A percentile compares a stretch with the other conserved stretches of the same genome.
These are phyloP conservation scores for Trifolium fragiferum DNA, from an alignment of 306 rosid species.

Conservation along the genomic window DNA sequence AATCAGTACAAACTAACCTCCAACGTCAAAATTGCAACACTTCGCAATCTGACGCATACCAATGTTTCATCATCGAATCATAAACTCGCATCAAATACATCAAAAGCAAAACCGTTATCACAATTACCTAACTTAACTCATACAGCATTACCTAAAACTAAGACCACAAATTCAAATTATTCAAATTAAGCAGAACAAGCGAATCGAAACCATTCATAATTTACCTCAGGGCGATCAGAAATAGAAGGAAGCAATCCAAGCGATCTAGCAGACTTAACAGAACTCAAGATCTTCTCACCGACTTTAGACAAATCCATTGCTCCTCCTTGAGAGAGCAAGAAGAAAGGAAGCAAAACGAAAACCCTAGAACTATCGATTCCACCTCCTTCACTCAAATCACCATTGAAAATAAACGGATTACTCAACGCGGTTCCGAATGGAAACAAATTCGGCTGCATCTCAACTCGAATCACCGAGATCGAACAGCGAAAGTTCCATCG, in stretches of 20 bases:
- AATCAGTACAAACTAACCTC: neutral
- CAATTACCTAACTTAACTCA: slow-evolving; percentile 31
- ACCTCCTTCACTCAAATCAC: slow-evolving; percentile 76
- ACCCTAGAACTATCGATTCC: slow-evolving; percentile 81
- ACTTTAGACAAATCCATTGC: slow-evolving; percentile 97
- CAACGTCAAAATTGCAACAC: neutral
- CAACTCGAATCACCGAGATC: slow-evolving; percentile 64
- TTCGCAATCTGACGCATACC: neutral
- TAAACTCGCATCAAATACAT: slow-evolving; percentile 18
- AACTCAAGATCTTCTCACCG: slow-evolving; percentile 93
- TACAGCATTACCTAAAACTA: slow-evolving; percentile 36
- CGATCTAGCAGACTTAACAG: slow-evolving; percentile 97
- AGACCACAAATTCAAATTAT: neutral
- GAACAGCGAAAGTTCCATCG: slow-evolving; percentile 33
- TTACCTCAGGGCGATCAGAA: slow-evolving; percentile 93
- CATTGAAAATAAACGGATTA: slow-evolving; percentile 82
- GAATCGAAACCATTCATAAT: slow-evolving; percentile 15
- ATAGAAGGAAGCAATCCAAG: slow-evolving; percentile 85
- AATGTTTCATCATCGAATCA: slow-evolving; percentile 27
- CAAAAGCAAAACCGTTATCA: slow-evolving; percentile 20
- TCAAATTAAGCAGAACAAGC: neutral
- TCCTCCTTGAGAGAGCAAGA: slow-evolving; percentile 86
- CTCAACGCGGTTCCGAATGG: slow-evolving; percentile 78
- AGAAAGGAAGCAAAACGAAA: slow-evolving; percentile 81
- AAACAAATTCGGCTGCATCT: slow-evolving; percentile 94